Base-by-base conservation (phyloP, 352 stramenopile species). In the Albugo candida region DNA sequence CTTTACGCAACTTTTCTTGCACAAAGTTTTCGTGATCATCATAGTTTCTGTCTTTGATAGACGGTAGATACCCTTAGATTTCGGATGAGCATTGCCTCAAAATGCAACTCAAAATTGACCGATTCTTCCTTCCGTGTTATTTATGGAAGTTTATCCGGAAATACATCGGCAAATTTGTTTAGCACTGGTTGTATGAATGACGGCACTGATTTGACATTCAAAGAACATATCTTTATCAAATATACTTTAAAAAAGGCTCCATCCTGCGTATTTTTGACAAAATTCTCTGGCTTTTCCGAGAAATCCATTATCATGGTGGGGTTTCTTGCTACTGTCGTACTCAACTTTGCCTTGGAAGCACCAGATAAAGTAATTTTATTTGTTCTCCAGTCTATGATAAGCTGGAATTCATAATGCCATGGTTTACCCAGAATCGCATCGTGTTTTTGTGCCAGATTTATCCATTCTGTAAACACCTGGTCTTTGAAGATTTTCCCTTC, bases 1-100 rank as follows among this genome's bases (percentile, higher is more conserved):
- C 31, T 36, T 60, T 53, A 19, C 41, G 2, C 13, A 52, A 10
- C 4, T 44, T 21, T 2, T 60, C 37, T 2, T 56, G 13, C 1
- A 49, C 17, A 34, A 60, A 53, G 4, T 43, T 5, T 1, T 47
- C 16, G 11, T 46, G 18, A 1, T 21, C 43, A 18, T 50, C 49
- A 20, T 60, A 43, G 55, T 45, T 34, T 56, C 54, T 0, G 39
- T 34, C 19, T 53, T 48, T 14, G 50, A 56, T 5, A 57, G 20
- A 1, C 43, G 37, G 44, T 54, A 60, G 5, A 51, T 10, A 47
- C 2, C 17, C 54, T 36, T 19, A 13, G 45, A 19, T 37, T 57
- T n/a, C 2, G 54, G 49, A 19, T 8, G 17, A 3, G 49, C 54
- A 14, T 54, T 48, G 14, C 49, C 41, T 56, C 56, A 1, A 57